A percentile compares a stretch with the other conserved stretches of the same genome.
Conservation (phyloP, 164 flowering plant genomes). For the Magnolia kwangsiensis region DNA sequence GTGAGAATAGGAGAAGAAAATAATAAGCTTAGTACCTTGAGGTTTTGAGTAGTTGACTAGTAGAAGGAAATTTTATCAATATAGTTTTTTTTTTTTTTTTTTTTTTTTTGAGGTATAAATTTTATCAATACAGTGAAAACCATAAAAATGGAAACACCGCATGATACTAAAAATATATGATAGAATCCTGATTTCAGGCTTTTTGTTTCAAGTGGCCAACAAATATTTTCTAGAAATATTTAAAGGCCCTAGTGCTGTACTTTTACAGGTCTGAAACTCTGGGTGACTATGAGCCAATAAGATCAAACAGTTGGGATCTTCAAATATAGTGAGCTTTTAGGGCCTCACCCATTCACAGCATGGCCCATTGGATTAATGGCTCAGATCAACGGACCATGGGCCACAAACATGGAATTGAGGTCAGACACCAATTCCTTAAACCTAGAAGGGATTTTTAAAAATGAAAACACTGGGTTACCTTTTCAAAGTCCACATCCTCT, state of each 20-base stretch:
- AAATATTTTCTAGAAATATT: too few relatives aligned
- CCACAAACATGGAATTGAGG: not conserved
- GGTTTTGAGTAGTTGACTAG: not conserved
- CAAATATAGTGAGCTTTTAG: too few relatives aligned
- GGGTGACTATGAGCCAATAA: too few relatives aligned
- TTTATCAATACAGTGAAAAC: not conserved
- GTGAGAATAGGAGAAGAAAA: constrained; percentile 2
- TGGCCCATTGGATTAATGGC: too few relatives aligned
- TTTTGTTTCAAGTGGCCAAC: too few relatives aligned
- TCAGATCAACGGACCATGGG: not conserved
- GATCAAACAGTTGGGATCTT: too few relatives aligned
- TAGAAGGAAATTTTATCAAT: not conserved
- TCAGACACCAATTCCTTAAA: not conserved
- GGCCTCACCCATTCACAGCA: too few relatives aligned
- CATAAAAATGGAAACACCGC: not conserved
- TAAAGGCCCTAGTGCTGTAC: too few relatives aligned
- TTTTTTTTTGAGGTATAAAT: not conserved
- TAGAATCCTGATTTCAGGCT: too few relatives aligned
- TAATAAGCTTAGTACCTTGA: not conserved
- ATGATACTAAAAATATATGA: not conserved
- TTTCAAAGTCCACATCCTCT: constrained; percentile 77
- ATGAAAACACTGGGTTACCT: constrained; percentile 32
- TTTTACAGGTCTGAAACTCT: too few relatives aligned
- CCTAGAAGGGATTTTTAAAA: not conserved
- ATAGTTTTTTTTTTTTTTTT: too few relatives aligned